These are phyloP conservation scores for Ceratocystis destructans DNA, from an alignment of 2,329 filamentous ascomycete genomes.

Conservation along the genomic window DNA sequence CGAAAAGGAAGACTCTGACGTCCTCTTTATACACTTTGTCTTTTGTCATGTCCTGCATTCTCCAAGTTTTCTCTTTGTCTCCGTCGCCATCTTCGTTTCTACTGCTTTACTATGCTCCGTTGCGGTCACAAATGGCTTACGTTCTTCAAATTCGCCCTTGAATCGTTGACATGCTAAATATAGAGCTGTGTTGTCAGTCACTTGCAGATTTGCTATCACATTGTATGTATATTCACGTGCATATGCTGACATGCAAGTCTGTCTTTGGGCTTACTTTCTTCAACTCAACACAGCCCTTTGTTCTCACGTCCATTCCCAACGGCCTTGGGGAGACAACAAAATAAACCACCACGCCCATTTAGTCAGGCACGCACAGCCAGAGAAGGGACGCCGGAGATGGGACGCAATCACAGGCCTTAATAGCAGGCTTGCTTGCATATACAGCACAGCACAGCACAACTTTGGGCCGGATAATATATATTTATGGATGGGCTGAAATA, in stretches of 20 bases:
- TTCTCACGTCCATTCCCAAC: not conserved
- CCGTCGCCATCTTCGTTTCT: not conserved
- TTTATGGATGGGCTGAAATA: not conserved
- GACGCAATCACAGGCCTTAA: not conserved
- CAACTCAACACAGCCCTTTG: not conserved
- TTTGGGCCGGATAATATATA: no score
- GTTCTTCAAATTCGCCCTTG: not conserved
- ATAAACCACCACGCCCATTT: not conserved
- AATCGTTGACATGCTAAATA: not conserved
- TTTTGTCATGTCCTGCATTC: not conserved
- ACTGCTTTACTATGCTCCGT: not conserved
- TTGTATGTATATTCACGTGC: not conserved
- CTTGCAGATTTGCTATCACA: not conserved
- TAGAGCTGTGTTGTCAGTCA: not conserved
- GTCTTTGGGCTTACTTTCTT: not conserved
- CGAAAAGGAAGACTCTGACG: not conserved
- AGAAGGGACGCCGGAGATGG: not conserved
- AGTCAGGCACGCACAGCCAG: not conserved
- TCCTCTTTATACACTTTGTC: conserved; percentile 1
- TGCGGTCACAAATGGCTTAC: not conserved
- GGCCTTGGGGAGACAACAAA: not conserved
- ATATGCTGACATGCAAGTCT: not conserved
- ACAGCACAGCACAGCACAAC: not conserved
- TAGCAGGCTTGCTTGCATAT: not conserved
- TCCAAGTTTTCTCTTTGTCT: not conserved